Evolutionary conservation across 2,329 filamentous ascomycete genomes (phyloP), one percentile per base, ranked within the genome.

Genomic region (Ceratocystis cubensis): DNA sequence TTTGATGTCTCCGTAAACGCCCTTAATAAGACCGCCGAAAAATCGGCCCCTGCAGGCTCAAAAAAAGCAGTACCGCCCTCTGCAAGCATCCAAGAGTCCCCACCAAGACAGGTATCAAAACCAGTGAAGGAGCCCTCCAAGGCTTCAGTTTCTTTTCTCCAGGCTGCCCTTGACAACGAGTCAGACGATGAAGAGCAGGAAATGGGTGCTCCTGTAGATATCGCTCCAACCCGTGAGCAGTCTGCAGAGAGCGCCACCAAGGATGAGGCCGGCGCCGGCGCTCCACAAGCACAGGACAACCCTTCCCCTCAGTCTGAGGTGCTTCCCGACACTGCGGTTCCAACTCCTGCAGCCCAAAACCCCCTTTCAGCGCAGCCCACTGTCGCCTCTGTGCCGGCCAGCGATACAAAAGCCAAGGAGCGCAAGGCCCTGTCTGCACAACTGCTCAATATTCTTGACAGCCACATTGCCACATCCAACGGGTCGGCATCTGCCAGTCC

Each of bases 401-500:
- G 46, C 25, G 41, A 63, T 13, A 17, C 64, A 13, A 64, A 61
- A 61, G 57, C 56, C 20, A 57, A 57, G 2, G 65, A 66, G 59
- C 65, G 67, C 10, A 67, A 61, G n/a, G 65, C 66, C 3, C 63
- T 67, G 20, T 69, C 66, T 28, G 64, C 64, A 25, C 44, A 66
- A 28, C 46, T 64, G 50, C 71, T 3, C 69, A 53, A 67, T 63
- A 7, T 68, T 70, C 53, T 66, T 65, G 45, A 61, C 68, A 45
- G 45, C 68, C n/a, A 69, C 45, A 44, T 56, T 61, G 41, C 50
- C 61, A 57, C 61, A 17, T 53, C 44, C 33, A 30, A 63, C 20
- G 63, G 50, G 22, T 66, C 66, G 7, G 50, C 37, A n/a, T 41
- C 59, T 37, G 70, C 67, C 70, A 67, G 68, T 70, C 70, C 48